Conservation (phyloP, 495 filamentous ascomycete genomes). For the Annulohypoxylon stygium region DNA sequence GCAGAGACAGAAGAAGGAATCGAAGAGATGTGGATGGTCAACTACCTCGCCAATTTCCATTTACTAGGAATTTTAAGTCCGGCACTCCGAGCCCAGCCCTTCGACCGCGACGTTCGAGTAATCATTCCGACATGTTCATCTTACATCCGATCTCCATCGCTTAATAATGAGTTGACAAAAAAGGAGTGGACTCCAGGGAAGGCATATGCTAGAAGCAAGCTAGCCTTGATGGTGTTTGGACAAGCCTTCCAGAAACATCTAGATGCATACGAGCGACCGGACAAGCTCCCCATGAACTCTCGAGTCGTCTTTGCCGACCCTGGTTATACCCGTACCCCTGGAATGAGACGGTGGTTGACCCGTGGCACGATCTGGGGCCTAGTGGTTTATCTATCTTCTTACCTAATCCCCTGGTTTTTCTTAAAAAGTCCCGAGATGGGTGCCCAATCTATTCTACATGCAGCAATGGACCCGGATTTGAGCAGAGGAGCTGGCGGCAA, state of each 20-base stretch:
- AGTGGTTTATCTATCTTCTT: constrained; percentile 79
- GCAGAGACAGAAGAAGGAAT: constrained; percentile 78
- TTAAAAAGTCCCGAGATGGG: constrained; percentile 86
- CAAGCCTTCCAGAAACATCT: constrained; percentile 91
- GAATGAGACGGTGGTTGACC: constrained; percentile 86
- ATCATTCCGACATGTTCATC: constrained; percentile 87
- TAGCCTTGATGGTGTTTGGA: constrained; percentile 89
- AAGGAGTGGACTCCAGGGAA: constrained; percentile 63
- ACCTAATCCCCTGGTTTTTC: constrained; percentile 85
- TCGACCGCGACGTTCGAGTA: constrained; percentile 92
- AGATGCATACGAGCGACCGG: constrained; percentile 82
- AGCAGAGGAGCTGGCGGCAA: constrained; percentile 73
- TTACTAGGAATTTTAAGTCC: constrained; percentile 90
- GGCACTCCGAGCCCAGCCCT: constrained; percentile 86
- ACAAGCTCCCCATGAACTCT: constrained; percentile 82
- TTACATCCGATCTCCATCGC: constrained; percentile 79
- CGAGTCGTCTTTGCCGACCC: constrained; percentile 88
- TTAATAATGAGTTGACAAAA: constrained; percentile 59
- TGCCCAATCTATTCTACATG: constrained; percentile 87
- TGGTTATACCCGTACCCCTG: constrained; percentile 84
- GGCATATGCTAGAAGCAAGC: constrained; percentile 87
- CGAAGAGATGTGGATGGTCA: constrained; percentile 91
- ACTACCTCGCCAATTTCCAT: constrained; percentile 96
- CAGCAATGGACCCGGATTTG: constrained; percentile 82
- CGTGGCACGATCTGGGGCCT: constrained; percentile 87